Evolutionary conservation across 352 stramenopile species (phyloP).

Genomic region (Blastocystis sp.): DNA sequence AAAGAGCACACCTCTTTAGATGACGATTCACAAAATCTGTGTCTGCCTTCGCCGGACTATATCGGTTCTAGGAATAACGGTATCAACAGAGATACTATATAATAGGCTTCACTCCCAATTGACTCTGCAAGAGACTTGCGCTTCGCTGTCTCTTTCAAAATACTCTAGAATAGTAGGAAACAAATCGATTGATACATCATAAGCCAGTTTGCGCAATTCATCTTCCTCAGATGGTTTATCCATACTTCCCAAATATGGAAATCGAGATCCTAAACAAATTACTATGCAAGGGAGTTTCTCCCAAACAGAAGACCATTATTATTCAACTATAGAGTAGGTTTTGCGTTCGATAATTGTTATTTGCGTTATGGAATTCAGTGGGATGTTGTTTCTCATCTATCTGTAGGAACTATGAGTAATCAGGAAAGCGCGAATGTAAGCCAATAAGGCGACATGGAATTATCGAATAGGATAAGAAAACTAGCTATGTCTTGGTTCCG

Average conservation of each 20-base stretch:
- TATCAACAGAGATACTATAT: background rate
- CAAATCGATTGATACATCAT: background rate
- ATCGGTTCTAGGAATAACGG: background rate
- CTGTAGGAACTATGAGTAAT: background rate
- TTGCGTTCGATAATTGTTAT: too few species aligned
- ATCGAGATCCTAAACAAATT: background rate
- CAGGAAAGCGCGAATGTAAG: background rate
- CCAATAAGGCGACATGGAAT: background rate
- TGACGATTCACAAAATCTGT: constrained; percentile 19
- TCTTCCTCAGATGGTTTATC: background rate
- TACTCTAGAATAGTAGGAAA: background rate
- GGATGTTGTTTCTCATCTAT: background rate
- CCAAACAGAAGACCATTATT: background rate
- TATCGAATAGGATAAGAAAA: constrained; percentile 28
- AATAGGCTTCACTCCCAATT: constrained; percentile 8
- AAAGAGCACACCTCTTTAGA: background rate
- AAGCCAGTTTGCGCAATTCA: background rate
- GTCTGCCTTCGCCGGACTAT: constrained; percentile 24
- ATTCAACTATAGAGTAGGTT: too few species aligned
- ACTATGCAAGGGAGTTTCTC: background rate
- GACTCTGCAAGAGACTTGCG: background rate
- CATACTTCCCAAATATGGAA: background rate
- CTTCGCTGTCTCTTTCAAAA: constrained; percentile 23
- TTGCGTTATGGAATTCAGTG: too few species aligned
- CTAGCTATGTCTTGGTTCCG: constrained; percentile 42